Evolutionary conservation across 1,284 basidiomycete genomes (phyloP), one percentile per base, ranked within the genome.

Genomic region (Vanrija pseudolonga): DNA sequence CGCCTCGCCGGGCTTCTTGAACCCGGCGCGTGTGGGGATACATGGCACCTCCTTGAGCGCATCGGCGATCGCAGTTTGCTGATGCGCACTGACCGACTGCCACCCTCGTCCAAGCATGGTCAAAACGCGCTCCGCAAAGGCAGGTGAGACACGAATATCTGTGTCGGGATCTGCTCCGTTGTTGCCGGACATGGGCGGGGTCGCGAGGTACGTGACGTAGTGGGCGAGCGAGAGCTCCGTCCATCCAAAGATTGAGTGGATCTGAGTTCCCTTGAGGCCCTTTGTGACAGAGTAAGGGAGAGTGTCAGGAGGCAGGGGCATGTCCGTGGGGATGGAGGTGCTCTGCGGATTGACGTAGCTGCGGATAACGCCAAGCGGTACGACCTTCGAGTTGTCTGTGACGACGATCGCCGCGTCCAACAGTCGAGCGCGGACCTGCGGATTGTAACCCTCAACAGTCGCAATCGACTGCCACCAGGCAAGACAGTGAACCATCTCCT

Each of bases 391-490:
- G 38, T 56, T 66, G 26, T 74, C 72, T 39, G 78, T 78, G 8
- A 81, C 76, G 15, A 92, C 69, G 12, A 94, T 79, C 0, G 86
- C 84, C 4, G 85, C 86, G 53, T 86, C 81, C 8, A 94, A 73
- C 6, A 94, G 79, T 57, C 88, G 80, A 3, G 77, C 71, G 22
- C 86, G 82, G 15, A 71, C 70, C 22, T 76, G 73, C 1, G 53
- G 8, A 14, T 55, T 66, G 24, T 81, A 79, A 11, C 82, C 80
- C 45, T 82, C 71, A 47, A 63, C 40, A 2, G 64, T 80, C 40
- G 84, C 83, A 15, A 90, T 74, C 22, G 76, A 74, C 50, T 87
- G 83, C 89, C 93, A 96, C 95, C 95, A 99, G 55, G 84, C 83
- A 60, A 98, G 79, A 72, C 90, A 94, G 4, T 85, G 85, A 19